Conservation (phyloP, 768 basidiomycete genomes). For the Boletus edulis region DNA sequence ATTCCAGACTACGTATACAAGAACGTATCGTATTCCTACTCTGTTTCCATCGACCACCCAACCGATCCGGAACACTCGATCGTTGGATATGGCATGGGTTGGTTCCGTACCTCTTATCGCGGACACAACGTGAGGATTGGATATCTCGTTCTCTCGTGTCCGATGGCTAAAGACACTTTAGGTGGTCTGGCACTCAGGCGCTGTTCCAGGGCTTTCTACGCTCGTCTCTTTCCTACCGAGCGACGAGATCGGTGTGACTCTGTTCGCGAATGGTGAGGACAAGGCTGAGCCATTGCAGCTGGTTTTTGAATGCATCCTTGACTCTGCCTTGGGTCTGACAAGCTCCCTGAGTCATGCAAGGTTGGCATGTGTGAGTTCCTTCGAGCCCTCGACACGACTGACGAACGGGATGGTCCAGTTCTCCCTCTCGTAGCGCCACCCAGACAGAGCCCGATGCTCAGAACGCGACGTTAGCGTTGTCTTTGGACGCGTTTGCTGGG, state of each 20-base stretch:
- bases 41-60: constrained; percentile 17
- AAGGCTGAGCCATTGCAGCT: constrained; percentile 10
- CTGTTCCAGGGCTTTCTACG: constrained; percentile 34
- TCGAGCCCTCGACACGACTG: background rate
- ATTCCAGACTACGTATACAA: constrained; percentile 32
- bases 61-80: constrained; percentile 24
- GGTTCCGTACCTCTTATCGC: constrained; percentile 37
- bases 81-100: constrained; percentile 42
- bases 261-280: constrained; percentile 32
- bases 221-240: constrained; percentile 34
- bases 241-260: constrained; percentile 35
- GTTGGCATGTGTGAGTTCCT: background rate
- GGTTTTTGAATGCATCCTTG: constrained; percentile 20
- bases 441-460: background rate
- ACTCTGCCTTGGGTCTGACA: constrained; percentile 18
- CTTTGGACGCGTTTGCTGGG: constrained; percentile 33
- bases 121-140: constrained; percentile 38
- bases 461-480: background rate
- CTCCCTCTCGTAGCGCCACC: background rate
- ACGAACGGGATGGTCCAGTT: background rate
- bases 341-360: background rate
- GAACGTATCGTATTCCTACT: constrained; percentile 32
- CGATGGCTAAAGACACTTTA: constrained; percentile 8
- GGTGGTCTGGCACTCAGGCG: constrained; percentile 36
- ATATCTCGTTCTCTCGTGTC: background rate